phyloP scores from a whole-genome alignment of 2,329 filamentous ascomycete species.

The Aspergillus quadrilineatus region DNA sequence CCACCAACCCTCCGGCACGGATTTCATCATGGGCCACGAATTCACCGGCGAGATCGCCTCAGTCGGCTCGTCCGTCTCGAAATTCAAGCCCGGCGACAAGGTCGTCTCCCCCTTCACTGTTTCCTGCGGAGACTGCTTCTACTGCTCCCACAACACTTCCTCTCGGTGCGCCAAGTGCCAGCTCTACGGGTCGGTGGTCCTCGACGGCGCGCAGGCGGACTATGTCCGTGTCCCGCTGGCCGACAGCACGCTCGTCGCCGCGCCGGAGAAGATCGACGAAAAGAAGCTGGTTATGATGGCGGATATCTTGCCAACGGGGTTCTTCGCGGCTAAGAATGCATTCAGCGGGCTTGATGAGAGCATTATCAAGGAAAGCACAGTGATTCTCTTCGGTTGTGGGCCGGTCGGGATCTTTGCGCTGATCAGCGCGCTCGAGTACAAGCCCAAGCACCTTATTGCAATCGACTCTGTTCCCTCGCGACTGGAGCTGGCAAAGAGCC shows the following conservation, averaged over 20 bases:
- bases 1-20: constrained; percentile 66
- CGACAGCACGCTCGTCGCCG: constrained; percentile 72
- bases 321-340: constrained; percentile 20
- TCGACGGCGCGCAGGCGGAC: constrained; percentile 79
- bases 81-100: constrained; percentile 69
- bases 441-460: constrained; percentile 71
- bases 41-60: constrained; percentile 74
- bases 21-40: constrained; percentile 71
- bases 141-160: constrained; percentile 71
- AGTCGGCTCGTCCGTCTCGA: constrained; percentile 56
- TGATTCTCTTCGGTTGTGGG: constrained; percentile 20
- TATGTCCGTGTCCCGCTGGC: constrained; percentile 77
- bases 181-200: constrained; percentile 66
- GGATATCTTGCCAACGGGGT: constrained; percentile 65
- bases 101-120: constrained; percentile 80
- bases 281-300: constrained; percentile 80
- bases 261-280: constrained; percentile 67
- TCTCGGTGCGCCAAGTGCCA: constrained; percentile 69
- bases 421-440: constrained; percentile 67
- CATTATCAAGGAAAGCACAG: constrained; percentile 15
- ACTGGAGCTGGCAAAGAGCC: constrained; percentile 64
- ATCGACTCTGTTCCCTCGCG: constrained; percentile 74
- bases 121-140: constrained; percentile 76
- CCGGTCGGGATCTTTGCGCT: constrained; percentile 23
- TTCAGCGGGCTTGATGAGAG: constrained; percentile 9